phyloP scores from a whole-genome alignment of 805 yeast genomes.

The Metschnikowia matae region DNA sequence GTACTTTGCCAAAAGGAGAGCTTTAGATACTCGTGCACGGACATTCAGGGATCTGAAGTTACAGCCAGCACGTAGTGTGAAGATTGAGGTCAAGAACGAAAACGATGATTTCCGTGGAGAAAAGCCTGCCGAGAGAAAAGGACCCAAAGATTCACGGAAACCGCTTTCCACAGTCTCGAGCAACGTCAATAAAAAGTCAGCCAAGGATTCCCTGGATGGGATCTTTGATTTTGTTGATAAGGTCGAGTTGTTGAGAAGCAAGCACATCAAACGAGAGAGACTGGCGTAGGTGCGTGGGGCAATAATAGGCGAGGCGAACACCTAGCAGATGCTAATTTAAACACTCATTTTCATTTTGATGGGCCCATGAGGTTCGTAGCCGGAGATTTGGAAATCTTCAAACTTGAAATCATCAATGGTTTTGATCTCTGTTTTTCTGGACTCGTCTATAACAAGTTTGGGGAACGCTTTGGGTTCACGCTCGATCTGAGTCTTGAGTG shows the following conservation, averaged over 20 bases:
- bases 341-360: conserved; percentile 98
- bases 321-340: conserved; percentile 26
- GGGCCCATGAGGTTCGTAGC: conserved; percentile 75
- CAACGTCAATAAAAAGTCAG: neutral
- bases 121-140: neutral
- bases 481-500: conserved; percentile 71
- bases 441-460: conserved; percentile 62
- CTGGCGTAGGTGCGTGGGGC: neutral
- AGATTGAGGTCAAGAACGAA: conserved; percentile 3
- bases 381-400: conserved; percentile 81
- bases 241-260: conserved; percentile 9
- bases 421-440: conserved; percentile 42
- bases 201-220: conserved; percentile 12
- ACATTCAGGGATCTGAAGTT: neutral
- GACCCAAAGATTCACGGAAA: neutral
- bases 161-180: conserved; percentile 2
- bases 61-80: conserved; percentile 3
- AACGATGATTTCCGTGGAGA: neutral
- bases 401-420: conserved; percentile 81
- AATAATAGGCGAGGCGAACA: no score
- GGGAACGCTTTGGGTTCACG: conserved; percentile 83
- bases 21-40: neutral
- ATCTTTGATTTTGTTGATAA: conserved; percentile 40
- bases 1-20: conserved; percentile 3
- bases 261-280: neutral